These are phyloP conservation scores for Malania oleifera DNA, from an alignment of 164 flowering plant species.

Conservation along the genomic window DNA sequence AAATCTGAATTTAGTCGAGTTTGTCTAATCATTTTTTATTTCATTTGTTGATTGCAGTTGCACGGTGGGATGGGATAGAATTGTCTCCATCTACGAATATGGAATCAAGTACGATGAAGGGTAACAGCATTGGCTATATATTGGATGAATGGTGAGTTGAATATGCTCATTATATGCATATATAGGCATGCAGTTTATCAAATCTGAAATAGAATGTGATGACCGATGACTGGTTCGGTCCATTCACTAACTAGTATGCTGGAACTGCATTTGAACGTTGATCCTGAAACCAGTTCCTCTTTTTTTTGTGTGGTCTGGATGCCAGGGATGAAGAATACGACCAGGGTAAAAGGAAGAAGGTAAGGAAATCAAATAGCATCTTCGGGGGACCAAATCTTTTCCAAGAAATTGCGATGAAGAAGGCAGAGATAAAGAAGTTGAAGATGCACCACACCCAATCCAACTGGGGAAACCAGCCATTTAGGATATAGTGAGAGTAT, in stretches of 20 bases:
- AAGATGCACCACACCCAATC: conserved; percentile 33
- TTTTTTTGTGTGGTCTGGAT: neutral
- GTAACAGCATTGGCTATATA: conserved; percentile 60
- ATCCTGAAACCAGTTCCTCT: neutral
- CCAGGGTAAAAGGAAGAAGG: conserved; percentile 80
- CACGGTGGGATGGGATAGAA: conserved; percentile 61
- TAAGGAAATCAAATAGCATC: conserved; percentile 24
- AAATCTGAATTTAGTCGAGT: neutral
- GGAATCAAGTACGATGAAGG: conserved; percentile 14
- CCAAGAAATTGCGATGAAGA: conserved; percentile 60
- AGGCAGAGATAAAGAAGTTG: conserved; percentile 33
- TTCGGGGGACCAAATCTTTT: conserved; percentile 69
- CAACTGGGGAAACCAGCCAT: conserved; percentile 47
- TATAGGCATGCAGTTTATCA: no score
- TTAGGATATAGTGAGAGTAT: no score
- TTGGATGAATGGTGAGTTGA: conserved; percentile 78
- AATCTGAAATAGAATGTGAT: neutral
- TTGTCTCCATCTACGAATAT: conserved; percentile 16
- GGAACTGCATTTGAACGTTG: neutral
- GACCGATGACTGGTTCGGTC: neutral
- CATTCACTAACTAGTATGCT: neutral
- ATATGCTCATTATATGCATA: neutral
- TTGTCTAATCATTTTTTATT: no score
- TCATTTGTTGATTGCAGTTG: conserved; percentile 70
- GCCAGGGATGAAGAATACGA: conserved; percentile 91